Evolutionary conservation across 1,139 yeast genomes (phyloP).

Genomic region (Sugiyamaella sp.): DNA sequence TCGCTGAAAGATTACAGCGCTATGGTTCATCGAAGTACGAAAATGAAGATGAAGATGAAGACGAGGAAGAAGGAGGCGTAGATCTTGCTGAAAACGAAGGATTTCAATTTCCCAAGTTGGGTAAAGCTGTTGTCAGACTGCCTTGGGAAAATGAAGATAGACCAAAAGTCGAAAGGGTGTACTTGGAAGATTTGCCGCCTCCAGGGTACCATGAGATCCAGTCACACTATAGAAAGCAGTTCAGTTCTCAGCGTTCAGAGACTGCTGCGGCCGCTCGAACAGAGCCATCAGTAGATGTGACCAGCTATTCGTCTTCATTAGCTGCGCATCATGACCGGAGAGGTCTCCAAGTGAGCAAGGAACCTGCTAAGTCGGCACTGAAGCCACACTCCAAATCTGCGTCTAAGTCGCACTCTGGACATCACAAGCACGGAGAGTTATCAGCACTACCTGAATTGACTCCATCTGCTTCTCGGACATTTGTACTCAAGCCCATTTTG

Average conservation of each 20-base stretch:
- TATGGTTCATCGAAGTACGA: neutral
- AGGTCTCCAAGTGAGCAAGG: neutral
- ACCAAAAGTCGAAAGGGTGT: conserved; percentile 27
- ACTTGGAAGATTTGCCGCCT: conserved; percentile 25
- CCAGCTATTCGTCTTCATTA: conserved; percentile 16
- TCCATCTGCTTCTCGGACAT: conserved; percentile 14
- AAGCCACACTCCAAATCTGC: neutral
- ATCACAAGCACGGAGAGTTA: conserved; percentile 5
- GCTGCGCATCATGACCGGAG: conserved; percentile 17
- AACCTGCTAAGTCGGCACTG: neutral
- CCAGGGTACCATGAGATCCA: conserved; percentile 7
- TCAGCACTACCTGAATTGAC: neutral
- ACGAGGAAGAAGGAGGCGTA: conserved; percentile 29
- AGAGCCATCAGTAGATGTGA: neutral
- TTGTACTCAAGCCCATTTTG: conserved; percentile 18
- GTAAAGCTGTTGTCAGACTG: conserved; percentile 22
- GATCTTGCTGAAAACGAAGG: conserved; percentile 4
- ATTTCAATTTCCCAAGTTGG: conserved; percentile 27
- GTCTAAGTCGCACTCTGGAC: conserved; percentile 5
- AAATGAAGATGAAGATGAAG: conserved; percentile 27
- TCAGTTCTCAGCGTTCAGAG: conserved; percentile 3
- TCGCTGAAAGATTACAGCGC: neutral
- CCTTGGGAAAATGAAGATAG: conserved; percentile 25
- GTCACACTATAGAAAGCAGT: conserved; percentile 6
- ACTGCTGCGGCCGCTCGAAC: neutral